Evolutionary conservation across 2,329 filamentous ascomycete genomes (phyloP).

Genomic region (Claviceps purpurea): DNA sequence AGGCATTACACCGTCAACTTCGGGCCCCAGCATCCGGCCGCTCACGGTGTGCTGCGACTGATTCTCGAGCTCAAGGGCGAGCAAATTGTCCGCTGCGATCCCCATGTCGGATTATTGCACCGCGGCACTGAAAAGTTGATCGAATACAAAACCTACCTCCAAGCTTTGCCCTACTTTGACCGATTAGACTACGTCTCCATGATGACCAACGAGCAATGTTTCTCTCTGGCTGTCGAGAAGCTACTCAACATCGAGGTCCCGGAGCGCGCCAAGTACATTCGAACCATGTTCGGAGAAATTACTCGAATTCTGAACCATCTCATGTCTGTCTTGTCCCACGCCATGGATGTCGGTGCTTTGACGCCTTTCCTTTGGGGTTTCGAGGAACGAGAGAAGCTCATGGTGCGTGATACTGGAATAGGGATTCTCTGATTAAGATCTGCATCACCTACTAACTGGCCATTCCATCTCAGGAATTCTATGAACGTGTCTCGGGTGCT

Average conservation of each 20-base stretch:
- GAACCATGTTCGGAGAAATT: conserved; percentile 89
- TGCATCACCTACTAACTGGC: background rate
- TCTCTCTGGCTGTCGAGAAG: conserved; percentile 91
- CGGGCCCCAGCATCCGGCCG: conserved; percentile 93
- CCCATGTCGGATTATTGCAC: conserved; percentile 91
- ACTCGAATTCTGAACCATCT: conserved; percentile 92
- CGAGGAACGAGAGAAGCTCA: conserved; percentile 98
- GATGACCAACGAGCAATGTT: conserved; percentile 99
- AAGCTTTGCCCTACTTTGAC: conserved; percentile 97
- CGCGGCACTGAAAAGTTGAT: conserved; percentile 98
- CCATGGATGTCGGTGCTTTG: conserved; percentile 96
- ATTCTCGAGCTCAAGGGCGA: conserved; percentile 97
- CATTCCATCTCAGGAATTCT: conserved; percentile 68
- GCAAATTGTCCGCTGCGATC: conserved; percentile 91
- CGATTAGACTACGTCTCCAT: conserved; percentile 98
- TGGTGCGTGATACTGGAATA: conserved; percentile 48
- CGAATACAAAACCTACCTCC: conserved; percentile 98
- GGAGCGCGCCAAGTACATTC: conserved; percentile 90
- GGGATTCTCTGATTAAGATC: too few species aligned
- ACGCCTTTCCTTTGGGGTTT: conserved; percentile 99
- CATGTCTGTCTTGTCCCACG: conserved; percentile 94
- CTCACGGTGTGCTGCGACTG: conserved; percentile 92
- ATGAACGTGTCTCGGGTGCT: conserved; percentile 95
- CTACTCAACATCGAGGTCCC: conserved; percentile 93
- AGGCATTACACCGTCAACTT: conserved; percentile 99